Evolutionary conservation across 495 filamentous ascomycete genomes (phyloP).

Genomic region (Penicillium roqueforti): DNA sequence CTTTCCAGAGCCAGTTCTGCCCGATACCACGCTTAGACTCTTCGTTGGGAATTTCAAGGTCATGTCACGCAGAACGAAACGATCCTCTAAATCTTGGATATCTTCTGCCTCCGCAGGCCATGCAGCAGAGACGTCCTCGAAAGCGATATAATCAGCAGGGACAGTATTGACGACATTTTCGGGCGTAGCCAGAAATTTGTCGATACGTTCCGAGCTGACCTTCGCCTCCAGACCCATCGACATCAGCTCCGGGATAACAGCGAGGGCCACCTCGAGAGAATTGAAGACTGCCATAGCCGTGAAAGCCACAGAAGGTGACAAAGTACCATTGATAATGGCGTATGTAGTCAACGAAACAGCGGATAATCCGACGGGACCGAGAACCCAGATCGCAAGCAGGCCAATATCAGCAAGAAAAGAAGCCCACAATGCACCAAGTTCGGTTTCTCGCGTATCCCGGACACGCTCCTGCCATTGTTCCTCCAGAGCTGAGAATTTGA

Average conservation of each 20-base stretch:
- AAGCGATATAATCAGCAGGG: constrained; percentile 54
- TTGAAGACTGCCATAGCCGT: constrained; percentile 73
- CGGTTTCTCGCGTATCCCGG: constrained; percentile 56
- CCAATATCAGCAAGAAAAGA: constrained; percentile 56
- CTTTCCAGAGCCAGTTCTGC: constrained; percentile 60
- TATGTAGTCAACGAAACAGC: constrained; percentile 68
- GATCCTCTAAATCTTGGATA: constrained; percentile 49
- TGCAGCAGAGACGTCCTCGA: constrained; percentile 65
- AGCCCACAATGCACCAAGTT: constrained; percentile 63
- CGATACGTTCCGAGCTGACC: constrained; percentile 69
- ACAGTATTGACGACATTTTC: constrained; percentile 59
- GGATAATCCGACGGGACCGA: constrained; percentile 68
- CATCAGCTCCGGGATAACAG: constrained; percentile 67
- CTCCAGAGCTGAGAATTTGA: constrained; percentile 86
- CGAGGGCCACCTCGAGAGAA: constrained; percentile 64
- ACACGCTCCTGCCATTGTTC: constrained; percentile 75
- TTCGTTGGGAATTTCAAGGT: constrained; percentile 61
- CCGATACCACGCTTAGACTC: constrained; percentile 61
- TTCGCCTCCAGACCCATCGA: constrained; percentile 66
- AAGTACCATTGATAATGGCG: constrained; percentile 53
- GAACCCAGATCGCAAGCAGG: constrained; percentile 64
- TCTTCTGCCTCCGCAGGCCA: constrained; percentile 59
- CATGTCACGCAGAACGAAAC: constrained; percentile 54
- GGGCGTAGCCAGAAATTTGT: constrained; percentile 62
- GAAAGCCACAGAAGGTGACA: constrained; percentile 75